phyloP scores from a whole-genome alignment of 345 rosid species.

The Raphanus sativus region DNA sequence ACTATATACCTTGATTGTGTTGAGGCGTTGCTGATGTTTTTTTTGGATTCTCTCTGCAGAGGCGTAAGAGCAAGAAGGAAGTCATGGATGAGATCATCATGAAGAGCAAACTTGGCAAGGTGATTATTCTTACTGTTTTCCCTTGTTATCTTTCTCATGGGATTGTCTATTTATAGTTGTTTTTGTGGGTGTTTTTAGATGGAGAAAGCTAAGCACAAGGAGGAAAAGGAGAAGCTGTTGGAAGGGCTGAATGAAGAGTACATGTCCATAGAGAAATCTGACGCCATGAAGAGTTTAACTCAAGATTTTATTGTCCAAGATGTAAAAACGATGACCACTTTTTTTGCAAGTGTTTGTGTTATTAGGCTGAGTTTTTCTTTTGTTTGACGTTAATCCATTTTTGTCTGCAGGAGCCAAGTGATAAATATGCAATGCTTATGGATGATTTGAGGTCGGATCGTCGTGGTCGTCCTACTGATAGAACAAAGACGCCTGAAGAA shows the following conservation, averaged over 20 bases:
- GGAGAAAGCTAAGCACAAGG: slow-evolving; percentile 82
- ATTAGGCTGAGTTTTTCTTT: slow-evolving; percentile 7
- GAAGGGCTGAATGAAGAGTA: slow-evolving; percentile 77
- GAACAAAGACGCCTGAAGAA: slow-evolving; percentile 92
- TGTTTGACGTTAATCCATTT: slow-evolving; percentile 4
- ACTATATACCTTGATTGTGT: not conserved
- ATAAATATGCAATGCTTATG: slow-evolving; percentile 63
- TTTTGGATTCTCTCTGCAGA: slow-evolving; percentile 48
- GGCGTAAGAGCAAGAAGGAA: slow-evolving; percentile 82
- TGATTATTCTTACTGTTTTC: slow-evolving; percentile 29
- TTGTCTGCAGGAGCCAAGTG: slow-evolving; percentile 47
- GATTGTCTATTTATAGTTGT: not conserved
- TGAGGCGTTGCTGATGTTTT: slow-evolving; percentile 2
- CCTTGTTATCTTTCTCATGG: slow-evolving; percentile 14
- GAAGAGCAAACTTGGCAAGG: slow-evolving; percentile 97
- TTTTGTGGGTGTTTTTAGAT: slow-evolving; percentile 51
- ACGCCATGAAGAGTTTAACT: slow-evolving; percentile 56
- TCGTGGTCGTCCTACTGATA: slow-evolving; percentile 81
- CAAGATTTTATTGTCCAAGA: slow-evolving; percentile 40
- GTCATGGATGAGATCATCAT: slow-evolving; percentile 85
- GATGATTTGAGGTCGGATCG: slow-evolving; percentile 59
- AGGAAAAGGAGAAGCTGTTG: slow-evolving; percentile 74
- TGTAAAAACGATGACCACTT: slow-evolving; percentile 9
- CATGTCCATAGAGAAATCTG: slow-evolving; percentile 62
- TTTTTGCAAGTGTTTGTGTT: slow-evolving; percentile 8